A percentile compares a stretch with the other conserved stretches of the same genome.
Evolutionary conservation across 2,329 filamentous ascomycete species (phyloP).

Genomic region (Alternaria consortialis): DNA sequence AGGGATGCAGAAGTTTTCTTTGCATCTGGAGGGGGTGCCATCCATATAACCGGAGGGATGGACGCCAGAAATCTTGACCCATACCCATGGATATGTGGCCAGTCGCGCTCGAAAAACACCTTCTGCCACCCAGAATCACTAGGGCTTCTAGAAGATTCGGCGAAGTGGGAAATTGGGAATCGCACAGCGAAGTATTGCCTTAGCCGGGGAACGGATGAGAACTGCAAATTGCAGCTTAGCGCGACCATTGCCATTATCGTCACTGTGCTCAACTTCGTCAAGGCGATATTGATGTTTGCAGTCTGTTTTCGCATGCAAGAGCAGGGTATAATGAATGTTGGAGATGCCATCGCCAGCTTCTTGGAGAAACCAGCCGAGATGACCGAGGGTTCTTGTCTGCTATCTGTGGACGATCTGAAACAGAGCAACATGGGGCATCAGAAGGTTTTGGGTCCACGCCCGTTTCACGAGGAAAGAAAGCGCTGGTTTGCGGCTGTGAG

Average conservation of each 20-base stretch:
- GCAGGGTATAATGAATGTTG: conserved; percentile 29
- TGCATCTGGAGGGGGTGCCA: too few relatives aligned
- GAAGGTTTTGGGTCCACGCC: too few relatives aligned
- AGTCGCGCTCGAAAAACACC: too few relatives aligned
- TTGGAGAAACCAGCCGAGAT: conserved; percentile 25
- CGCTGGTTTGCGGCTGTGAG: too few relatives aligned
- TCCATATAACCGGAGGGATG: too few relatives aligned
- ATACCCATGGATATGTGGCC: too few relatives aligned
- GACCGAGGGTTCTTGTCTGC: conserved; percentile 17
- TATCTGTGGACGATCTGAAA: neutral
- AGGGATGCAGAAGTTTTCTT: too few relatives aligned
- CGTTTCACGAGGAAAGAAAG: too few relatives aligned
- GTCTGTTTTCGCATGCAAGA: conserved; percentile 13
- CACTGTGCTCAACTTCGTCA: neutral
- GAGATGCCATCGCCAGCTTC: conserved; percentile 34
- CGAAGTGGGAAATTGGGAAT: too few relatives aligned
- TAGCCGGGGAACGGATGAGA: conserved; percentile 25
- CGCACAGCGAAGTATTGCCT: conserved; percentile 29
- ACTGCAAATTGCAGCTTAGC: neutral
- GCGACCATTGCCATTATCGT: neutral
- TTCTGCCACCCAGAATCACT: too few relatives aligned
- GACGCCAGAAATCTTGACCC: too few relatives aligned
- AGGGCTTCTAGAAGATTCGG: too few relatives aligned
- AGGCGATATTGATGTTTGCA: conserved; percentile 8
- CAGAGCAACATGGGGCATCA: neutral